phyloP scores from a whole-genome alignment of 208 protist genomes.

The Crithidia sp. region DNA sequence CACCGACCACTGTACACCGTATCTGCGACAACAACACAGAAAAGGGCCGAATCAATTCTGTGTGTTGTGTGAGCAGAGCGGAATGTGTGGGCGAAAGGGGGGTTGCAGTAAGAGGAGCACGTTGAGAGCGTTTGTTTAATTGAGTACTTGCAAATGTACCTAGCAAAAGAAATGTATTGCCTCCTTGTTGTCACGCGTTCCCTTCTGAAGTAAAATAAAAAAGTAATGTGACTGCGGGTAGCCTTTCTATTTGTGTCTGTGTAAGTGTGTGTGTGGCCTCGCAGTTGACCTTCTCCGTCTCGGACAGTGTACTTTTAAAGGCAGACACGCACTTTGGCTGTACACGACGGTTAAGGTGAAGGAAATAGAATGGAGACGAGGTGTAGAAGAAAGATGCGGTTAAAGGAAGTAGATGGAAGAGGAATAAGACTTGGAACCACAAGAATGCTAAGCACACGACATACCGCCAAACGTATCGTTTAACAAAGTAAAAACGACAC shows the following conservation, averaged over 20 bases:
- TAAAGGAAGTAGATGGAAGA: too few species aligned
- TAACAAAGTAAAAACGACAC: too few species aligned
- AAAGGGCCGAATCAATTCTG: slow-evolving; percentile 19
- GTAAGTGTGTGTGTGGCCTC: too few species aligned
- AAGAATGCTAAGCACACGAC: too few species aligned
- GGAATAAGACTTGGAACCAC: too few species aligned
- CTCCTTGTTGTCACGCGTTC: too few species aligned
- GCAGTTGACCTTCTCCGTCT: too few species aligned
- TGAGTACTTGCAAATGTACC: neutral
- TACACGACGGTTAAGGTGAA: neutral
- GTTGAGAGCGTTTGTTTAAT: too few species aligned
- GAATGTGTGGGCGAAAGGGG: neutral
- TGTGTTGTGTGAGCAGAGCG: neutral
- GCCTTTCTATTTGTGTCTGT: neutral
- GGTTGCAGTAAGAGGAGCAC: neutral
- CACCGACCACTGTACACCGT: too few species aligned
- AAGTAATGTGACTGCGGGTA: neutral
- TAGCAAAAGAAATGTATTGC: neutral
- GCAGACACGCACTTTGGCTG: slow-evolving; percentile 1
- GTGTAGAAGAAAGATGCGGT: too few species aligned
- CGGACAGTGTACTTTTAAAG: too few species aligned
- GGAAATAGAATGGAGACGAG: neutral
- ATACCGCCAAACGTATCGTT: too few species aligned
- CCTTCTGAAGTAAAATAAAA: neutral
- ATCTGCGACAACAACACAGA: slow-evolving; percentile 9